These are phyloP conservation scores for Heritiera littoralis DNA, from an alignment of 345 rosid genomes.

Conservation along the genomic window DNA sequence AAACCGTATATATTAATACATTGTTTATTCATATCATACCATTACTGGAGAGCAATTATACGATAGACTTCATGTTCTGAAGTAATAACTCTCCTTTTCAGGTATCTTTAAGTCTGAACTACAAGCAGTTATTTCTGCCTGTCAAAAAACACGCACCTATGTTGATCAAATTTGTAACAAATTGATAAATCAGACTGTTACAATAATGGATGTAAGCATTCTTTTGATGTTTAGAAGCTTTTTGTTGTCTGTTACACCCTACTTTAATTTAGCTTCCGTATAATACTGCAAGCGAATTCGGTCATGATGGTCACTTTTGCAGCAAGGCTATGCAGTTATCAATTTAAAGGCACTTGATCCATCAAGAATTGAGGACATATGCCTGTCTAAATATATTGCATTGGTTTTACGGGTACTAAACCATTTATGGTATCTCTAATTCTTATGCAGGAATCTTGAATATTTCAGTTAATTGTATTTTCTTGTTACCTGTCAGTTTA, in stretches of 20 bases:
- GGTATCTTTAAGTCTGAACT: constrained; percentile 68
- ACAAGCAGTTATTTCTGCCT: constrained; percentile 63
- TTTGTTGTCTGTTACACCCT: constrained; percentile 1
- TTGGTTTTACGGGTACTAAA: constrained; percentile 64
- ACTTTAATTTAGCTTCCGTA: background rate
- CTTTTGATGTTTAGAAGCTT: background rate
- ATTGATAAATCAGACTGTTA: constrained; percentile 55
- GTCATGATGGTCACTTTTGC: constrained; percentile 26
- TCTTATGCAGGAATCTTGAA: background rate
- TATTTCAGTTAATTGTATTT: constrained; percentile 15
- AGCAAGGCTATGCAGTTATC: constrained; percentile 79
- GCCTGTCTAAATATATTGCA: constrained; percentile 66
- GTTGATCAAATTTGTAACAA: constrained; percentile 58
- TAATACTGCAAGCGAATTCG: background rate
- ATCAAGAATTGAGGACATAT: constrained; percentile 52
- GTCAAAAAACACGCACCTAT: constrained; percentile 63
- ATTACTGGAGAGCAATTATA: background rate
- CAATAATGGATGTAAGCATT: constrained; percentile 61
- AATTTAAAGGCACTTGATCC: constrained; percentile 66
- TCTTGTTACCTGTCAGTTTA: constrained; percentile 52
- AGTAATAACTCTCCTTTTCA: constrained; percentile 31
- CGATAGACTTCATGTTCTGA: constrained; percentile 16
- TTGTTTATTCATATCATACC: background rate
- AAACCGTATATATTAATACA: constrained; percentile 12
- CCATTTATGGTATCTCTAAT: constrained; percentile 1